phyloP scores from a whole-genome alignment of 441 rosid species.

The Macaranga tanarius region DNA sequence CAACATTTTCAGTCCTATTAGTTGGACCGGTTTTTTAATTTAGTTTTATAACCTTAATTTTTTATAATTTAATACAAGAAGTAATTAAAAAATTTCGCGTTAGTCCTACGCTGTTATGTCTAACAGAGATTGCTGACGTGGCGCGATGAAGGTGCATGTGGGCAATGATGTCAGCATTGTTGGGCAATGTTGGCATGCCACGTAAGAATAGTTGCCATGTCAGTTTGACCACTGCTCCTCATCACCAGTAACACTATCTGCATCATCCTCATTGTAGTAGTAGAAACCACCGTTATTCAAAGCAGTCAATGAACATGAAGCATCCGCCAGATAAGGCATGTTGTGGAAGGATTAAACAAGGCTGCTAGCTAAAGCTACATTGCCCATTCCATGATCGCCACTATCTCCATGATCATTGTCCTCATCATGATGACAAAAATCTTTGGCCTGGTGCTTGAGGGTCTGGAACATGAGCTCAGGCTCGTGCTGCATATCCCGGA shows the following conservation, averaged over 20 bases:
- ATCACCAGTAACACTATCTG: conserved; percentile 40
- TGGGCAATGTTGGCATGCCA: no score
- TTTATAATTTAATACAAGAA: no score
- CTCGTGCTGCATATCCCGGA: conserved; percentile 92
- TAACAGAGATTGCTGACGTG: no score
- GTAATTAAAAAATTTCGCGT: no score
- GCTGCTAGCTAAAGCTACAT: conserved; percentile 39
- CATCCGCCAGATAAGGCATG: conserved; percentile 77
- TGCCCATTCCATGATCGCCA: conserved; percentile 31
- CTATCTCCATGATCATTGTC: conserved; percentile 38
- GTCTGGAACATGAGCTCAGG: conserved; percentile 91
- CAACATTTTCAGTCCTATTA: no score
- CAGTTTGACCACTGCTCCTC: conserved; percentile 84
- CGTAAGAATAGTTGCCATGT: no score
- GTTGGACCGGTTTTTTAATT: no score
- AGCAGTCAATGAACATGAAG: conserved; percentile 66
- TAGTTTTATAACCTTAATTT: no score
- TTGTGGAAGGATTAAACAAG: conserved; percentile 69
- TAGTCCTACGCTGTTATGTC: no score
- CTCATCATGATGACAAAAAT: conserved; percentile 37
- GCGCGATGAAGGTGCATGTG: no score
- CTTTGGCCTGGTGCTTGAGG: conserved; percentile 84
- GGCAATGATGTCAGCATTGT: no score
- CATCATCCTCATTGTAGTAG: conserved; percentile 52
- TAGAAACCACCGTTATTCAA: conserved; percentile 52